These are phyloP conservation scores for Cercospora zeae-maydis DNA, from an alignment of 2,329 filamentous ascomycete genomes.

Conservation along the genomic window DNA sequence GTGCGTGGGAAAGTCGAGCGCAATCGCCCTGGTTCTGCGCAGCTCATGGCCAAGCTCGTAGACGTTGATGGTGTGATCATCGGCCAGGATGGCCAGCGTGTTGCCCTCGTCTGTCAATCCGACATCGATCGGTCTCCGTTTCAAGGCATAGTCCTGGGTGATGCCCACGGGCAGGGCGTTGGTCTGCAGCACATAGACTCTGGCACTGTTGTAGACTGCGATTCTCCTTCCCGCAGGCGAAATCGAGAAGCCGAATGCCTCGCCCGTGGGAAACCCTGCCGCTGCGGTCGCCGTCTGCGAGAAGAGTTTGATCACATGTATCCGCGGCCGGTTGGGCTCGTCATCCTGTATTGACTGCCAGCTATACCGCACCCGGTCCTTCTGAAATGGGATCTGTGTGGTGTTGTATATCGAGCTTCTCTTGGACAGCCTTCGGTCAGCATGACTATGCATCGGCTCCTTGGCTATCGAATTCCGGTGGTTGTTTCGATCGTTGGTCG, in stretches of 20 bases:
- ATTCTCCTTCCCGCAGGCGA: constrained; percentile 72
- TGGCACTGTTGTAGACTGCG: constrained; percentile 78
- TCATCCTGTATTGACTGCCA: constrained; percentile 39
- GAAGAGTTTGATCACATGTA: constrained; percentile 66
- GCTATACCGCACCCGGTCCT: constrained; percentile 37
- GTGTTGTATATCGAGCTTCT: constrained; percentile 25
- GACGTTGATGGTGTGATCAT: constrained; percentile 76
- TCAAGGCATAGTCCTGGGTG: constrained; percentile 72
- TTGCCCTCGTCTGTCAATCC: constrained; percentile 75
- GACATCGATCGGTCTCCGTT: constrained; percentile 69
- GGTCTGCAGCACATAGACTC: constrained; percentile 75
- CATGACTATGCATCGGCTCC: constrained; percentile 19
- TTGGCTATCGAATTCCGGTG: constrained; percentile 17
- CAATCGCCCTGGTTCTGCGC: constrained; percentile 63
- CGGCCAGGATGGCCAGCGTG: constrained; percentile 72
- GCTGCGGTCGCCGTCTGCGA: constrained; percentile 79
- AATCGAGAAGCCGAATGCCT: constrained; percentile 79
- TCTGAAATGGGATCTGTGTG: constrained; percentile 31
- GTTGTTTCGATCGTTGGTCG: constrained; percentile 11
- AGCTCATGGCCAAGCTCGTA: constrained; percentile 66
- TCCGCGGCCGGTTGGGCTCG: constrained; percentile 37
- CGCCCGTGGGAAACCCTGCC: constrained; percentile 61
- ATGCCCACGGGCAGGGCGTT: constrained; percentile 56
- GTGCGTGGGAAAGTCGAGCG: constrained; percentile 72
- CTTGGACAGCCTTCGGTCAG: constrained; percentile 20